phyloP scores from a whole-genome alignment of 2,329 filamentous ascomycete genomes.

The Colletotrichum sp. region DNA sequence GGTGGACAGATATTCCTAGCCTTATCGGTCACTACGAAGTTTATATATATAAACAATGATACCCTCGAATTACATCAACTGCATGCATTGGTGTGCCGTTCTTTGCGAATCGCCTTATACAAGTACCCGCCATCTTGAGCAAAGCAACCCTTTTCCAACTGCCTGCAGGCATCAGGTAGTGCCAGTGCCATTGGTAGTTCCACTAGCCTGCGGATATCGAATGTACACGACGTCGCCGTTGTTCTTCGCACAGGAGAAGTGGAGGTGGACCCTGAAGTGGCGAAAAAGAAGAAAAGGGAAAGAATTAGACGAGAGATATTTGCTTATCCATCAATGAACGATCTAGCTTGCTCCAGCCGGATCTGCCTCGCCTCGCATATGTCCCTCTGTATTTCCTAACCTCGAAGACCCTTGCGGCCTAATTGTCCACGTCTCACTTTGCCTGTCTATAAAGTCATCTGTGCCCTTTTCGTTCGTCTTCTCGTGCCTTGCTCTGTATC shows the following conservation, averaged over 20 bases:
- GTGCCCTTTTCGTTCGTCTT: background rate
- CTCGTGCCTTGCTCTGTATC: background rate
- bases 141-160: background rate
- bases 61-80: background rate
- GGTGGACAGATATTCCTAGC: background rate
- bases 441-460: background rate
- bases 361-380: background rate
- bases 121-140: background rate
- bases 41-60: background rate
- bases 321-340: constrained; percentile 1
- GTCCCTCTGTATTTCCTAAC: constrained; percentile 5
- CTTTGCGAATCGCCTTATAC: background rate
- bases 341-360: background rate
- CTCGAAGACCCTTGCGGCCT: background rate
- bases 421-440: background rate
- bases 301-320: constrained; percentile 1
- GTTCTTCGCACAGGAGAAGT: background rate
- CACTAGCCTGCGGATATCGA: background rate
- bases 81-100: background rate
- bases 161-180: background rate
- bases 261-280: background rate
- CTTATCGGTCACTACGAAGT: background rate
- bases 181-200: background rate
- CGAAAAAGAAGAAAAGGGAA: background rate
- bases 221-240: background rate